These are phyloP conservation scores for Eucalyptus erythrocorys DNA, from an alignment of 345 rosid species.

Conservation along the genomic window DNA sequence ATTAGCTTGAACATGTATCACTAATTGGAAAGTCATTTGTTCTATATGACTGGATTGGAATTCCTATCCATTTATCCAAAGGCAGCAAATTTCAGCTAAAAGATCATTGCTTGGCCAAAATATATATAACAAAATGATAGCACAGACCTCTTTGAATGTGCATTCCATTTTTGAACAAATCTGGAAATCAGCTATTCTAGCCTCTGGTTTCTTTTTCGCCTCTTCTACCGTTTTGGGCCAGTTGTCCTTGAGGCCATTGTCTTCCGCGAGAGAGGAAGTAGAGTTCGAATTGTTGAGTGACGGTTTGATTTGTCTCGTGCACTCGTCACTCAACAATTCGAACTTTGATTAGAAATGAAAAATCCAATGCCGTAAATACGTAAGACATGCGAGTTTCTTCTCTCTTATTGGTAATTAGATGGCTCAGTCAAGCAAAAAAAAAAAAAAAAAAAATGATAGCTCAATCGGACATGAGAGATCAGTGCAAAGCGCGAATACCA, in stretches of 20 bases:
- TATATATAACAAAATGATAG: no score
- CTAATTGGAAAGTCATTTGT: neutral
- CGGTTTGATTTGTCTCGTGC: neutral
- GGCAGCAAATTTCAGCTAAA: neutral
- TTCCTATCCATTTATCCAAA: neutral
- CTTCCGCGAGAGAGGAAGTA: neutral
- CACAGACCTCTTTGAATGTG: neutral
- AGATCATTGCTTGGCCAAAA: neutral
- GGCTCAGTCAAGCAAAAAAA: rapidly evolving
- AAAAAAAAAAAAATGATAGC: no score
- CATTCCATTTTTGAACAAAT: neutral
- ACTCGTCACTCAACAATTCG: neutral
- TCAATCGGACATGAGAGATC: neutral
- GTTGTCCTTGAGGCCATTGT: neutral
- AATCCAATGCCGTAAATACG: rapidly evolving
- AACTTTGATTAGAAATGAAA: rapidly evolving
- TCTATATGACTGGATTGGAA: rapidly evolving
- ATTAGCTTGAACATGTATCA: neutral
- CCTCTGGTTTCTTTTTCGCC: rapidly evolving
- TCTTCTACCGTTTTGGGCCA: neutral
- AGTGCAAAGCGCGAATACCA: neutral
- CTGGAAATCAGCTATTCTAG: neutral
- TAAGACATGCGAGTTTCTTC: neutral
- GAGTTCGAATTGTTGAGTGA: no score
- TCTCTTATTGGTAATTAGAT: neutral